Conservation (phyloP, 352 stramenopile species). For the Phytophthora aleatoria region DNA sequence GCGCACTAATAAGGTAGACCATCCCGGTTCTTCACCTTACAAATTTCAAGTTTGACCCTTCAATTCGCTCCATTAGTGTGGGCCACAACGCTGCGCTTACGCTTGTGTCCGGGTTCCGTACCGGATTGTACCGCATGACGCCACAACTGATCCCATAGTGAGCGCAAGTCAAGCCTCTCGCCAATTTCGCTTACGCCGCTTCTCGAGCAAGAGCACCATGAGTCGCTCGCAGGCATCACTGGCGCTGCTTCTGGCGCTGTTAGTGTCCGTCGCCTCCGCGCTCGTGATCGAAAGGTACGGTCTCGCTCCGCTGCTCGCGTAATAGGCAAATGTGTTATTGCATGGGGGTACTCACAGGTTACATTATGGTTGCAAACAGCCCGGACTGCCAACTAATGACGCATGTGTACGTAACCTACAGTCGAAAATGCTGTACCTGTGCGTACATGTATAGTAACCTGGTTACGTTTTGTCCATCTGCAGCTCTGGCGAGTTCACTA, state of each 20-base stretch:
- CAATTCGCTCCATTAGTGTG: conserved; percentile 14
- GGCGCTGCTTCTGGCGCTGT: conserved; percentile 25
- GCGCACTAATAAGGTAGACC: conserved; percentile 9
- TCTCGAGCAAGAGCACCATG: conserved; percentile 22
- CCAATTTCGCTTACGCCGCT: conserved; percentile 17
- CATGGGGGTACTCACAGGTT: conserved; percentile 9
- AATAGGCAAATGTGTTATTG: background rate
- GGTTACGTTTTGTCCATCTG: conserved; percentile 2
- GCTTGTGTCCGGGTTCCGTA: conserved; percentile 25
- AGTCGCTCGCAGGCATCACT: conserved; percentile 11
- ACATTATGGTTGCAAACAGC: conserved; percentile 32
- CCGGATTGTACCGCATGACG: conserved; percentile 10
- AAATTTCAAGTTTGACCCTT: conserved; percentile 6
- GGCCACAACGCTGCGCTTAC: conserved; percentile 16
- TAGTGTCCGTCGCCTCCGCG: conserved; percentile 23
- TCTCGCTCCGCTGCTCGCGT: background rate
- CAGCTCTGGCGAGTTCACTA: conserved; percentile 79
- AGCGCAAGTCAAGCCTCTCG: conserved; percentile 16
- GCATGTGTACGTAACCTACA: conserved; percentile 59
- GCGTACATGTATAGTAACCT: background rate
- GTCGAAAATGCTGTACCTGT: background rate
- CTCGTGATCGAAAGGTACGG: conserved; percentile 59
- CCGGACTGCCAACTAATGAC: conserved; percentile 61
- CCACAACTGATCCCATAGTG: conserved; percentile 24
- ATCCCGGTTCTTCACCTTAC: conserved; percentile 2